Conservation (phyloP, 2,329 filamentous ascomycete genomes). For the Erysiphe neolycopersici region DNA sequence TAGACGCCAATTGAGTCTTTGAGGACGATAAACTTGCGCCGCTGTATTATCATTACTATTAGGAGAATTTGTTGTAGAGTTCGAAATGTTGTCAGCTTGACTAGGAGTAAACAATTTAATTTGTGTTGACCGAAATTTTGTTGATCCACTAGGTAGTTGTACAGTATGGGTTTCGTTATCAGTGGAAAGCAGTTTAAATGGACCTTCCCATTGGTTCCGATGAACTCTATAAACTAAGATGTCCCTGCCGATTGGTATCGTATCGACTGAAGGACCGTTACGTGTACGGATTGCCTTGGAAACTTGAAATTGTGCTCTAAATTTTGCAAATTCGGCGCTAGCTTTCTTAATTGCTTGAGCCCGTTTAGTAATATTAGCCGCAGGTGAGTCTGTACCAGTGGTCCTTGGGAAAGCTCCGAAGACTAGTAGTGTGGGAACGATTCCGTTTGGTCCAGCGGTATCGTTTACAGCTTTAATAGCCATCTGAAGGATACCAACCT, state of each 20-base stretch:
- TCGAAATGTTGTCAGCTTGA: background rate
- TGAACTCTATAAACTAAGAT: no score
- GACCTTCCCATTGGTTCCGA: no score
- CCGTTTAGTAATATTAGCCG: background rate
- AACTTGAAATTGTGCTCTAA: slow-evolving; percentile 1
- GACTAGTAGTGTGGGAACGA: background rate
- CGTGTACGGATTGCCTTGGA: background rate
- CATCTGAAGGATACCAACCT: background rate
- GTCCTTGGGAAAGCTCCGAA: background rate
- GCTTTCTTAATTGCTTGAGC: slow-evolving; percentile 1
- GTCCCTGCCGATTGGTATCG: no score
- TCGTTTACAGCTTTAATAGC: background rate
- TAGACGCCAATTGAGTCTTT: background rate
- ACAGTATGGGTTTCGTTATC: background rate
- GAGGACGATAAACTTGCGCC: background rate
- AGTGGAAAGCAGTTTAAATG: no score
- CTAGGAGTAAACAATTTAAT: background rate
- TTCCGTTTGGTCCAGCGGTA: background rate
- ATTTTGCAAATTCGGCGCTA: slow-evolving; percentile 2
- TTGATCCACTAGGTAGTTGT: slow-evolving; percentile 1
- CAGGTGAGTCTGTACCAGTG: background rate
- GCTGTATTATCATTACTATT: background rate
- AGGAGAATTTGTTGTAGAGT: background rate
- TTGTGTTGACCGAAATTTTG: background rate
- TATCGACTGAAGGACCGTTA: slow-evolving; percentile 1